Conservation (phyloP, 2,329 filamentous ascomycete genomes). For the Pyricularia sp. region DNA sequence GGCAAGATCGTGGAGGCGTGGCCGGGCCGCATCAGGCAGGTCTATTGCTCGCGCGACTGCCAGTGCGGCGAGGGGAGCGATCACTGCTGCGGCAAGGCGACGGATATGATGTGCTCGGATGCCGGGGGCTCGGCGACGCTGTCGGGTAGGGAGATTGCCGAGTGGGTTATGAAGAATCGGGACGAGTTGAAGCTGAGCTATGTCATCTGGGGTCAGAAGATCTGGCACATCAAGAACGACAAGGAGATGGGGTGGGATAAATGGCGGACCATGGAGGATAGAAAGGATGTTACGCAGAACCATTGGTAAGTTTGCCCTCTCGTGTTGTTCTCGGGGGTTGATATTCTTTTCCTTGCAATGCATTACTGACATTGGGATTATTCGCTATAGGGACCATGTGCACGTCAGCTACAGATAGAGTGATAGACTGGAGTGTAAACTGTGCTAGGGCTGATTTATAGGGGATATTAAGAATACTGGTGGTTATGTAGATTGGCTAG, state of each 20-base stretch:
- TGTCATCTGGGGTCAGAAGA: slow-evolving; percentile 36
- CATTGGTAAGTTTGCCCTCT: slow-evolving; percentile 22
- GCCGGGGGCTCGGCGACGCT: slow-evolving; percentile 21
- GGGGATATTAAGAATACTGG: neutral
- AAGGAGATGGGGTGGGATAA: slow-evolving; percentile 23
- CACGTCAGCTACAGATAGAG: slow-evolving; percentile 2
- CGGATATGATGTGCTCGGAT: slow-evolving; percentile 25
- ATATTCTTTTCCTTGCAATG: neutral
- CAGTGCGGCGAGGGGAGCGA: slow-evolving; percentile 19
- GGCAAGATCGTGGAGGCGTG: slow-evolving; percentile 21
- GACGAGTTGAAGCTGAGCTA: slow-evolving; percentile 29
- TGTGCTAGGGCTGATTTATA: neutral
- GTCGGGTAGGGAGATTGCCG: slow-evolving; percentile 28
- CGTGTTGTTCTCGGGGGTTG: neutral
- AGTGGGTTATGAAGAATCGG: slow-evolving; percentile 34
- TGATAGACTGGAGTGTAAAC: neutral
- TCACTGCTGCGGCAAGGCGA: slow-evolving; percentile 24
- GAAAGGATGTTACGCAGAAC: slow-evolving; percentile 26
- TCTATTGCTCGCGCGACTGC: slow-evolving; percentile 21
- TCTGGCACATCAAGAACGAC: slow-evolving; percentile 27
- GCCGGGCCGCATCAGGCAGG: slow-evolving; percentile 21
- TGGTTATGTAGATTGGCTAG: too few species aligned
- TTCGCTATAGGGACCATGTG: neutral
- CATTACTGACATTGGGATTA: neutral
- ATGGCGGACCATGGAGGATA: slow-evolving; percentile 30